phyloP scores from a whole-genome alignment of 2,329 filamentous ascomycete genomes.

The Aspergillus brunneoviolaceus region DNA sequence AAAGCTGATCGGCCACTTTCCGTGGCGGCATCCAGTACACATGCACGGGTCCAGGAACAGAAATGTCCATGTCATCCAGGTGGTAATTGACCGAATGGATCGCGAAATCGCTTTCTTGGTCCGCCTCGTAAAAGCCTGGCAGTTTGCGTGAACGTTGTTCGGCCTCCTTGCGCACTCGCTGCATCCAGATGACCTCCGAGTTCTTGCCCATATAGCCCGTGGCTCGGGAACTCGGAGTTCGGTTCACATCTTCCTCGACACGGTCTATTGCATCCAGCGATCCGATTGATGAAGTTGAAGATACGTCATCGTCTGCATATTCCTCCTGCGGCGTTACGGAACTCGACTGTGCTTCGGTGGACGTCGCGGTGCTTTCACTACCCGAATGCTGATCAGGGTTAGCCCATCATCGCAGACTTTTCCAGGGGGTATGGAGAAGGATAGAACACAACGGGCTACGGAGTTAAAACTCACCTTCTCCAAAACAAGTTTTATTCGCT shows the following conservation, averaged over 20 bases:
- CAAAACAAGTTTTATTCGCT: slow-evolving; percentile 37
- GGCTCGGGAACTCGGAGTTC: slow-evolving; percentile 35
- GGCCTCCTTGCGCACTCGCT: slow-evolving; percentile 41
- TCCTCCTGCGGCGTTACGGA: slow-evolving; percentile 34
- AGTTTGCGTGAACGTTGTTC: slow-evolving; percentile 32
- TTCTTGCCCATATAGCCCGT: slow-evolving; percentile 49
- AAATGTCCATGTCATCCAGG: slow-evolving; percentile 46
- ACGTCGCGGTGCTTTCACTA: slow-evolving; percentile 16
- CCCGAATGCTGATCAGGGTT: slow-evolving; percentile 22
- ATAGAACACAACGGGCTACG: background rate
- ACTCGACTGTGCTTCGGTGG: slow-evolving; percentile 27
- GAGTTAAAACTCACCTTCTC: slow-evolving; percentile 34
- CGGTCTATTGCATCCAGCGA: slow-evolving; percentile 47
- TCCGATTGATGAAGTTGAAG: slow-evolving; percentile 38
- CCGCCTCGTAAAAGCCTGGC: slow-evolving; percentile 29
- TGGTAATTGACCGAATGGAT: slow-evolving; percentile 42
- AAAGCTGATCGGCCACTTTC: slow-evolving; percentile 42
- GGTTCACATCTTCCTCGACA: slow-evolving; percentile 47
- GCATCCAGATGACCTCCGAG: slow-evolving; percentile 49
- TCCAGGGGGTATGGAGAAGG: background rate
- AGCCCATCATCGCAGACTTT: background rate
- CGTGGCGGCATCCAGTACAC: slow-evolving; percentile 43
- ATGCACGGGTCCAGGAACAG: slow-evolving; percentile 41
- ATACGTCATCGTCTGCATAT: slow-evolving; percentile 26
- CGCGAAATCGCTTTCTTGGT: slow-evolving; percentile 33